These are phyloP conservation scores for Phytophthora foliorum DNA, from an alignment of 352 stramenopile species.

Conservation along the genomic window DNA sequence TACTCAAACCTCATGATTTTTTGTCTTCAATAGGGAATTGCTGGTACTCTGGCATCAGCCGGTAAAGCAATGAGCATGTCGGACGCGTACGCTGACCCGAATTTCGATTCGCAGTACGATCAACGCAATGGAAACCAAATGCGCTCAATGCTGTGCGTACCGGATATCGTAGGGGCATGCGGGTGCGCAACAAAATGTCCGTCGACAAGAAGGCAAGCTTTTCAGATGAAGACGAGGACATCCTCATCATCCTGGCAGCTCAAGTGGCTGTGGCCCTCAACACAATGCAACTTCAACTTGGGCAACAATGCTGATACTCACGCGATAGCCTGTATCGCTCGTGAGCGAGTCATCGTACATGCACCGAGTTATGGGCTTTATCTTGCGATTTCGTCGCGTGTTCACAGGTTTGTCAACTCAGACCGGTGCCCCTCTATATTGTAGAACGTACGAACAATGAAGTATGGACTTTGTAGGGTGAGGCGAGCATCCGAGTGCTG, in stretches of 20 bases:
- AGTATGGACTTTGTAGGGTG: conserved; percentile 91
- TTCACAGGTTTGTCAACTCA: conserved; percentile 89
- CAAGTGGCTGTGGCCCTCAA: conserved; percentile 89
- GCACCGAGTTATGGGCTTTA: conserved; percentile 91
- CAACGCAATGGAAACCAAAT: conserved; percentile 93
- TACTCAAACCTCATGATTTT: background rate
- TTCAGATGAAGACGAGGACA: conserved; percentile 88
- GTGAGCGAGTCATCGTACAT: conserved; percentile 87
- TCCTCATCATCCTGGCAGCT: conserved; percentile 85
- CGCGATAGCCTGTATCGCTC: conserved; percentile 54
- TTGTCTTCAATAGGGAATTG: conserved; percentile 77
- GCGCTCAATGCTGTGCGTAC: conserved; percentile 92
- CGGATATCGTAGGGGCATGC: conserved; percentile 88
- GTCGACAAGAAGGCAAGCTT: conserved; percentile 74
- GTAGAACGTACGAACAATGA: conserved; percentile 92
- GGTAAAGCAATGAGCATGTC: conserved; percentile 90
- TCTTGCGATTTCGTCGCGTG: conserved; percentile 88
- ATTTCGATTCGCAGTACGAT: conserved; percentile 94
- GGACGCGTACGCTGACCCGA: conserved; percentile 93
- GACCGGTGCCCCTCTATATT: conserved; percentile 94
- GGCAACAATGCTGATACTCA: conserved; percentile 90
- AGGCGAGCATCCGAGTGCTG: conserved; percentile 90
- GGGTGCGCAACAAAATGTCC: conserved; percentile 90
- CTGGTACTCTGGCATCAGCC: conserved; percentile 85
- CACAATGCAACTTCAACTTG: too few species aligned